Base-by-base conservation (phyloP, 2,329 filamentous ascomycete genomes). In the Curvularia verruculosa region DNA sequence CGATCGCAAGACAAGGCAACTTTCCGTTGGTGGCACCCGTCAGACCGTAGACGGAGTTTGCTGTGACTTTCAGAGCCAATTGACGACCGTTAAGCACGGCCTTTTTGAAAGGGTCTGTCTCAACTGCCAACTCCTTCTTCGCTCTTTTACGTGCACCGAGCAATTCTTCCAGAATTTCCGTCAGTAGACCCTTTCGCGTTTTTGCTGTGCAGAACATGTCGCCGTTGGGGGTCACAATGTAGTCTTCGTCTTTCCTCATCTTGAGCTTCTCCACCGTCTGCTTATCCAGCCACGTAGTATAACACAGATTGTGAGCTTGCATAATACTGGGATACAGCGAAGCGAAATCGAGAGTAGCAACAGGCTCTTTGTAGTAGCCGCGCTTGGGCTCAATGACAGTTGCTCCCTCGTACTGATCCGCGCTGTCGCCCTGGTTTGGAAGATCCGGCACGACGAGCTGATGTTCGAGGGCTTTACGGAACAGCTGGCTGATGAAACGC, bases 301-400 rank as follows among this genome's bases (percentile, higher is more conserved):
- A 99, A 77, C 95, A 99, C 21, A 99, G 85, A 67, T 99, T 99
- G 79, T 99, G 95, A 0, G 95, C 95, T 79, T 98, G 94, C 76
- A 99, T 99, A 72, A 99, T 99, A 81, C 93, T 97, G 21, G 95
- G 95, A 69, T 99, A 99, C 62, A 99, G 88, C 29, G 95, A 98
- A 5, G 95, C 95, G 68, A 99, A 99, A 91, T 99, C 95, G 41
- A 99, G 88, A 0, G 95, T 99, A 1, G 95, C 95, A 62, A 99
- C 90, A 1, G 95, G 95, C 24, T 96, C 91, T 69, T 95, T 89
- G 77, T 99, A 98, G 77, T 96, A 99, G 29, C 91, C 92, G 77
- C 93, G 87, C 18, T 88, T 90, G 0, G 95, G 95, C 73, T 99
- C 95, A 73, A 99, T 99, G 76, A 99, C 95, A 0, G 95, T 99